These are phyloP conservation scores for Hypericum androsaemum DNA, from an alignment of 345 rosid species.

Conservation along the genomic window DNA sequence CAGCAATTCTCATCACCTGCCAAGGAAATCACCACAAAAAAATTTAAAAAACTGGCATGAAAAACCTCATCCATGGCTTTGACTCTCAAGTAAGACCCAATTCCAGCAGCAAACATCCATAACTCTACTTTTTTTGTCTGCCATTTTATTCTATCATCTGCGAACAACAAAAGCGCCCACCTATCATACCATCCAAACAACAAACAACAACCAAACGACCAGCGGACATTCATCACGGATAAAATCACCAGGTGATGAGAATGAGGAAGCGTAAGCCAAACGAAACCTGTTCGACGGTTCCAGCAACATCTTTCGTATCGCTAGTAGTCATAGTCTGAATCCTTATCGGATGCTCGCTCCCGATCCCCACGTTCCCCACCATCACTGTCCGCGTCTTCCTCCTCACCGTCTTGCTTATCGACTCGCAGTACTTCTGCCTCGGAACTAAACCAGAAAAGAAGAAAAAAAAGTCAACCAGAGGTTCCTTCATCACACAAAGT, in stretches of 20 bases:
- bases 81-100: too few relatives aligned
- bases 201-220: too few relatives aligned
- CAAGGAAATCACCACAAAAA: conserved; percentile 8
- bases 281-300: conserved; percentile 83
- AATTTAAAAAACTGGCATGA: conserved; percentile 1
- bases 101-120: too few relatives aligned
- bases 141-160: too few relatives aligned
- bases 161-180: too few relatives aligned
- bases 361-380: conserved; percentile 93
- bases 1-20: conserved; percentile 93
- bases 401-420: conserved; percentile 74
- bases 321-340: conserved; percentile 94
- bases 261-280: neutral
- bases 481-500: too few relatives aligned
- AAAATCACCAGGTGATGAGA: too few relatives aligned
- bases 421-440: conserved; percentile 86
- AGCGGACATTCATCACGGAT: too few relatives aligned
- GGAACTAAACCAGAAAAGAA: conserved; percentile 46
- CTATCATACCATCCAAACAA: too few relatives aligned
- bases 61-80: conserved; percentile 5
- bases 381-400: conserved; percentile 84
- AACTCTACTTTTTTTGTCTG: too few relatives aligned
- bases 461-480: too few relatives aligned
- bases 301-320: conserved; percentile 84
- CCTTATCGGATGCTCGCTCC: conserved; percentile 88